Conservation (phyloP, 306 rosid species). For the Canavalia gladiata region DNA sequence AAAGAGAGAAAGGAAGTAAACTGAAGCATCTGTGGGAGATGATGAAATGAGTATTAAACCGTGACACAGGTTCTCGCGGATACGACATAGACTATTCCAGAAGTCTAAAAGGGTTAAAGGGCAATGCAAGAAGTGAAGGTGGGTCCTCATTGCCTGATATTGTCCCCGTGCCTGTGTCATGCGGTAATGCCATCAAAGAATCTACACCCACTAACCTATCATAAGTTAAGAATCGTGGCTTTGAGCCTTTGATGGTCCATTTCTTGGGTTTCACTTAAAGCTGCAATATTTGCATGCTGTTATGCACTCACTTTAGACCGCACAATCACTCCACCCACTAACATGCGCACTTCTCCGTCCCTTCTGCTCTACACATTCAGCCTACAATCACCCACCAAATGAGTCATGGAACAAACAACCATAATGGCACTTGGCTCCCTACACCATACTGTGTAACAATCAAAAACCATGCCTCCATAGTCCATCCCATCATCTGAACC, state of each 20-base stretch:
- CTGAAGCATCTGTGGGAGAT: background rate
- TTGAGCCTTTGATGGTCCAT: conserved; percentile 29
- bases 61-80: background rate
- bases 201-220: conserved; percentile 14
- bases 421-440: background rate
- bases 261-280: conserved; percentile 52
- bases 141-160: conserved; percentile 33
- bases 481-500: conserved; percentile 17
- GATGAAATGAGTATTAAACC: background rate
- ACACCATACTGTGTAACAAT: background rate
- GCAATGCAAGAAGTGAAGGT: background rate
- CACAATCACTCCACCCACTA: conserved; percentile 41
- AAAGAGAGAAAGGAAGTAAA: background rate
- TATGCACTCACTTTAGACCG: conserved; percentile 51
- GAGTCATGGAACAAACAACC: background rate
- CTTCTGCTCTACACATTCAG: background rate
- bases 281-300: conserved; percentile 48
- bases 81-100: background rate
- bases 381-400: background rate
- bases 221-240: background rate
- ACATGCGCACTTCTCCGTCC: conserved; percentile 35
- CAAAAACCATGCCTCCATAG: background rate
- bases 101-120: conserved; percentile 18
- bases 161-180: background rate
- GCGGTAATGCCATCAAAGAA: background rate